Conservation (phyloP, 768 basidiomycete species). For the Gymnopilus dilepis region DNA sequence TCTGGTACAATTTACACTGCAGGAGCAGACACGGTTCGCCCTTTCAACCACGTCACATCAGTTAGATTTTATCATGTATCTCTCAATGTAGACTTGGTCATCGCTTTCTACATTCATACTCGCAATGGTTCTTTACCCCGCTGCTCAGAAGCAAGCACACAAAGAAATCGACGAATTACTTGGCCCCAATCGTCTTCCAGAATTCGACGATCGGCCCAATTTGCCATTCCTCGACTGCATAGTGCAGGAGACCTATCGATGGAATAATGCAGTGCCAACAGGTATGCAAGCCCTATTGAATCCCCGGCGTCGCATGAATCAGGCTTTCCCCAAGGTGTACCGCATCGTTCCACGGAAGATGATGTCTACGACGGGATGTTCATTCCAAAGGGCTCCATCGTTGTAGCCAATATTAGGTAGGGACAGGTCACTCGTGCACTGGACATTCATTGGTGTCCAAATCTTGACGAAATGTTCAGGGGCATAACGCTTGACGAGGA, state of each 20-base stretch:
- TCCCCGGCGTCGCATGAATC: background rate
- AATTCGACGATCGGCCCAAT: constrained; percentile 26
- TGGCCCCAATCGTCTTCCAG: constrained; percentile 29
- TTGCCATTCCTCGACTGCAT: constrained; percentile 34
- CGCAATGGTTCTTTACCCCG: constrained; percentile 36
- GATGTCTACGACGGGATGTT: constrained; percentile 20
- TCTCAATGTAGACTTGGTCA: background rate
- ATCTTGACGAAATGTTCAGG: too few species aligned
- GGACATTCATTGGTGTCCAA: too few species aligned
- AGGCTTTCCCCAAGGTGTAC: constrained; percentile 30
- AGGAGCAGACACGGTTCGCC: constrained; percentile 39
- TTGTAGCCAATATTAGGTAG: constrained; percentile 34
- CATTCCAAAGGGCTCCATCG: constrained; percentile 37
- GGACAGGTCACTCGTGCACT: too few species aligned
- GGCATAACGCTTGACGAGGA: constrained; percentile 11
- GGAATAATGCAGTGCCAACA: constrained; percentile 23
- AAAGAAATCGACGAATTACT: constrained; percentile 34
- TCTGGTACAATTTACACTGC: constrained; percentile 41
- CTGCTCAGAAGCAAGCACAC: constrained; percentile 33
- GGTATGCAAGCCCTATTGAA: constrained; percentile 29
- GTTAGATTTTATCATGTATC: background rate
- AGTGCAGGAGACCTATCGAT: constrained; percentile 29
- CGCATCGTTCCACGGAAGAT: constrained; percentile 33
- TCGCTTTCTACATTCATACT: constrained; percentile 24
- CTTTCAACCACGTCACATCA: constrained; percentile 12